Evolutionary conservation across 345 rosid species (phyloP), one percentile per base, ranked within the genome.

Genomic region (Rhizophora mangle): DNA sequence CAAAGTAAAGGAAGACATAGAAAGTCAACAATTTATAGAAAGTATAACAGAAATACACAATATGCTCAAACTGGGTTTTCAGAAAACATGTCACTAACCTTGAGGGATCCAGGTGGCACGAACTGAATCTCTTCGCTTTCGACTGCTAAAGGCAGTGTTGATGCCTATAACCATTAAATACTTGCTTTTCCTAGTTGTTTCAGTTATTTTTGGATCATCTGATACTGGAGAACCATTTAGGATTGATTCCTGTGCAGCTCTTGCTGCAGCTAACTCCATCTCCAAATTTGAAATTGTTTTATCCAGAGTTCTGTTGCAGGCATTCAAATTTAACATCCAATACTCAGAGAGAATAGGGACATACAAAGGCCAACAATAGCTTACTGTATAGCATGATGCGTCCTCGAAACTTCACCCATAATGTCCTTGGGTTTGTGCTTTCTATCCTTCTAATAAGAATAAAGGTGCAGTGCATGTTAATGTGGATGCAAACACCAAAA

Each of bases 31-130:
- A 60, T 37, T 59, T 16, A 20, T 26, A 51, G 22, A 36, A 32
- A 26, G 6, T 7, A 8, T 26, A 4, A 55, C 24, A 55, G 30
- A 8, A 24, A 72, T 26, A 27, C 36, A n/a, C 49, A 56, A 6
- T 54, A 3, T 51, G 57, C 46, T 29, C 29, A 26, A 51, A 26
- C 27, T 39, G 51, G 47, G 27, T 19, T 24, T 24, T 24, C 2
- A 27, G 30, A 22, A 72, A 46, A 26, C n/a, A 74, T 30, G 9
- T 51, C 16, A 72, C 80, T 65, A 72, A 94, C 98, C 96, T 60
- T 83, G 98, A 81, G 97, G 97, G 96, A 94, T 89, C 98, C 98
- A 94, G 67, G 96, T 89, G 54, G 85, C 91, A 73, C 97, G 95
- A 43, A 94, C 90, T 3, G 98, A 91, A 77, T 94, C 98, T 79